Evolutionary conservation across 2,329 filamentous ascomycete genomes (phyloP), one percentile per base, ranked within the genome.

Genomic region (Calonectria crousiana): DNA sequence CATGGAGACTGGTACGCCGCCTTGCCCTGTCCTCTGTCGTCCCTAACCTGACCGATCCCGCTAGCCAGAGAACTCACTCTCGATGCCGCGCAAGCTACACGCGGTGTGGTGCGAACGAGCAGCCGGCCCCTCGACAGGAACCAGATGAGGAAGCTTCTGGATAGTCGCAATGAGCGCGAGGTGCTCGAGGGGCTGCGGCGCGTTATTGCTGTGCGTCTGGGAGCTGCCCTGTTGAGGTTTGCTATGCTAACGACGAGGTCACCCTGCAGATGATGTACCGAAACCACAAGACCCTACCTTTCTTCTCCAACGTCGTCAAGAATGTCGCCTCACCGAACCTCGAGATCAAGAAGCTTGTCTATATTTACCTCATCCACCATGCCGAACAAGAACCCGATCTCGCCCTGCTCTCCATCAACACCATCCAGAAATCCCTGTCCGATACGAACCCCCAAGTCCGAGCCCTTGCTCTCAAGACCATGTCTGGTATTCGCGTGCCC

Each of bases 261-360:
- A n/a, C 23, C 62, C 23, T 67, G 73, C 47, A 98, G 95, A 96
- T 98, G 94, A 98, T 98, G 92, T 98, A 98, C 87, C 92, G 93
- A 79, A 92, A 94, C 80, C 95, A 97, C 84, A 93, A 95, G 78
- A 98, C 95, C 72, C 89, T 98, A 3, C 93, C 95, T 28, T 98
- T 96, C 89, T 99, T 99, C 89, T 98, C 96, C n/a, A 94, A 95
- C 30, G 94, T 99, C 70, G 95, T 99, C 84, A 99, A 99, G 88
- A 99, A 98, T 80, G 95, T 98, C 74, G 96, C 96, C 34, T 98
- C 95, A 47, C 94, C 96, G 18, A 98, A 95, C 81, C 90, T 98
- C 80, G 95, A 98, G 82, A 96, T 98, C 85, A 97, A 98, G 87
- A 98, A 98, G 85, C 92, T 99, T 71, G 97, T 99, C 76, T 99